Conservation (phyloP, 257 asterid genomes). For the Plantago major region DNA sequence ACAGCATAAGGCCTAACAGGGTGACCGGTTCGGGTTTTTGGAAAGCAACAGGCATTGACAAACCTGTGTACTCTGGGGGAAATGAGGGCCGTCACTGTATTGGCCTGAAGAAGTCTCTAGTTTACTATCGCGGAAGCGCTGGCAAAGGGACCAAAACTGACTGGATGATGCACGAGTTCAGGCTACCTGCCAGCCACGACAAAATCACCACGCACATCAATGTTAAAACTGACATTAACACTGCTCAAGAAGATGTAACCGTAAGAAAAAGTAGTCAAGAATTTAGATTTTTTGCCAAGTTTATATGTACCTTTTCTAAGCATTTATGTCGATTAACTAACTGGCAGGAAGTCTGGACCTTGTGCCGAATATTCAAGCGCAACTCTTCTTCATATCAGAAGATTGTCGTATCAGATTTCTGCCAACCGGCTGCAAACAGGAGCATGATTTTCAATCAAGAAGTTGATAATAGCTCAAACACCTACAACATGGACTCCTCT, state of each 20-base stretch:
- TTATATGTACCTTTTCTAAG: neutral
- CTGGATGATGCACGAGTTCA: constrained; percentile 64
- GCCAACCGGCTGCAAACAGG: neutral
- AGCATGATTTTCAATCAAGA: neutral
- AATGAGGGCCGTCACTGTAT: constrained; percentile 17
- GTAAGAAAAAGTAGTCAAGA: neutral
- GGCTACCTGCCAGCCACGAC: constrained; percentile 25
- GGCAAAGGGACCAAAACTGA: constrained; percentile 46
- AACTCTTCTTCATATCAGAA: too few species aligned
- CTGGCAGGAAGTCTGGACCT: constrained; percentile 30
- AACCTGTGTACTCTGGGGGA: constrained; percentile 29
- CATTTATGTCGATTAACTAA: neutral
- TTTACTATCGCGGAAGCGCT: constrained; percentile 47
- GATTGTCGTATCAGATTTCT: too few species aligned
- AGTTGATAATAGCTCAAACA: neutral
- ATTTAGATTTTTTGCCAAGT: neutral
- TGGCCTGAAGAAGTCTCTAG: constrained; percentile 57
- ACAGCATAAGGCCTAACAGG: constrained; percentile 49
- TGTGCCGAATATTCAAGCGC: constrained; percentile 24
- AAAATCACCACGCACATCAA: neutral
- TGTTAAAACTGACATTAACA: constrained; percentile 9
- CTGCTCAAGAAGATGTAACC: constrained; percentile 29
- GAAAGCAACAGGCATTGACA: constrained; percentile 64
- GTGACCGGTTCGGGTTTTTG: constrained; percentile 56
- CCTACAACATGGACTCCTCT: neutral